Base-by-base conservation (phyloP, 352 stramenopile species). In the Phytophthora hybrid region DNA sequence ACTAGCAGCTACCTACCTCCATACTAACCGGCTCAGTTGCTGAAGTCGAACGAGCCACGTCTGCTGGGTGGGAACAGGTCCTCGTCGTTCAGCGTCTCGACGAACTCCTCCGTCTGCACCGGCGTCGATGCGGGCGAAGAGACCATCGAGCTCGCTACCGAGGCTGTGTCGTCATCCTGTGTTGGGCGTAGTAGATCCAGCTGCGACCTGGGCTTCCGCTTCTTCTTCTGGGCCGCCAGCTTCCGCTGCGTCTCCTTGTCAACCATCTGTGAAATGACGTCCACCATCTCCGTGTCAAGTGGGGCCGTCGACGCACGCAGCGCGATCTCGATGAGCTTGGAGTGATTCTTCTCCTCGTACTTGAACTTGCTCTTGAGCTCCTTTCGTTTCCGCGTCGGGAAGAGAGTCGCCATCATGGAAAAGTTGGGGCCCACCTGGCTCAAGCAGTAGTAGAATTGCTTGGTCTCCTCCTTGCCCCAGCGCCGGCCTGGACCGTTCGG, bases 351-450 rank as follows among this genome's bases (percentile, higher is more conserved):
- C 71, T 96, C 89, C 59, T 96, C 89, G 41, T 86, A 92, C 64
- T 96, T 96, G 71, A 96, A 96, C 61, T 96, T 96, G 71, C 82
- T 88, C 77, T 96, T 96, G 18, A 96, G 77, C 55, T 96, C 89
- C 68, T 90, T 89, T 18, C 88, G 89, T 70, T 91, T 93, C 19
- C 89, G 79, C n/a, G 81, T 88, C 21, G 89, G 88, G 63, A 96
- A 96, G 6, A 96, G 69, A 21, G 89, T 93, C 51, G 87, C 87
- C 88, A 96, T 95, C 79, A 96, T 92, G 6, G 88, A 94, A 51
- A 96, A 96, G 77, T 95, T 93, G 2, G 85, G 82, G 11, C 89
- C 89, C 5, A 95, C 86, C 67, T 96, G 89, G 58, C 88, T 96
- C 16, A 96, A 65, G 39, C 87, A 93, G 66, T 96, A 96, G 69